These are phyloP conservation scores for Exophiala bonariae DNA, from an alignment of 2,329 filamentous ascomycete species.

Conservation along the genomic window DNA sequence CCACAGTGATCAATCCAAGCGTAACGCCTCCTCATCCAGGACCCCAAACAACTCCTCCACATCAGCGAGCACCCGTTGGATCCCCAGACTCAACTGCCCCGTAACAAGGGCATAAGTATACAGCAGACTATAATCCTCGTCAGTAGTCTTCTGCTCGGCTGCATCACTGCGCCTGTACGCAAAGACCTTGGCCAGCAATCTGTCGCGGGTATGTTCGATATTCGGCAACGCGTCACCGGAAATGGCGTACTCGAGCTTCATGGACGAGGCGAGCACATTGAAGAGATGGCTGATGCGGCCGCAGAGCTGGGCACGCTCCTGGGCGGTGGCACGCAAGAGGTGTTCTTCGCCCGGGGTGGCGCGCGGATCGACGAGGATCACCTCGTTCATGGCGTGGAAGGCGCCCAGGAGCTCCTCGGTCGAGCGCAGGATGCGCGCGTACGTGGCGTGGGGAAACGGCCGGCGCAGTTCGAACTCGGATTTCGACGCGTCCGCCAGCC, in stretches of 20 bases:
- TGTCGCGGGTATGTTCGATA: slow-evolving; percentile 76
- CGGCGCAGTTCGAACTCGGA: slow-evolving; percentile 87
- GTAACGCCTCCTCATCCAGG: slow-evolving; percentile 61
- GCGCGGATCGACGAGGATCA: slow-evolving; percentile 76
- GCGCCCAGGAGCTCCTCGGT: slow-evolving; percentile 86
- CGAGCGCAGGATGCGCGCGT: slow-evolving; percentile 71
- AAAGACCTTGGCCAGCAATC: slow-evolving; percentile 82
- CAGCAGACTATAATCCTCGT: slow-evolving; percentile 79
- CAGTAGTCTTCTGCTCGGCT: slow-evolving; percentile 43
- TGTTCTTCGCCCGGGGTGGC: slow-evolving; percentile 78
- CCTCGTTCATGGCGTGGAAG: slow-evolving; percentile 94
- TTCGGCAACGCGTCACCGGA: slow-evolving; percentile 79
- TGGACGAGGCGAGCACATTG: slow-evolving; percentile 81
- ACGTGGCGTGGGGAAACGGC: slow-evolving; percentile 76
- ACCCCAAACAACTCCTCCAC: slow-evolving; percentile 62
- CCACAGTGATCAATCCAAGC: slow-evolving; percentile 43
- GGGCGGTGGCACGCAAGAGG: slow-evolving; percentile 74
- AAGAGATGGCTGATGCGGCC: slow-evolving; percentile 87
- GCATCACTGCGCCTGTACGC: slow-evolving; percentile 74
- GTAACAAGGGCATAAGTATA: slow-evolving; percentile 81
- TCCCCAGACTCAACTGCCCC: slow-evolving; percentile 58
- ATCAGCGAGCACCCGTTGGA: slow-evolving; percentile 53
- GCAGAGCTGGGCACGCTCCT: slow-evolving; percentile 78
- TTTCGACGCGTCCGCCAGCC: slow-evolving; percentile 69
- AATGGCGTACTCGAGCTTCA: slow-evolving; percentile 92